Percentiles rank a stretch among this genome's conserved stretches.
Evolutionary conservation across 2,329 filamentous ascomycete genomes (phyloP).

Genomic region (Biscogniauxia marginata): DNA sequence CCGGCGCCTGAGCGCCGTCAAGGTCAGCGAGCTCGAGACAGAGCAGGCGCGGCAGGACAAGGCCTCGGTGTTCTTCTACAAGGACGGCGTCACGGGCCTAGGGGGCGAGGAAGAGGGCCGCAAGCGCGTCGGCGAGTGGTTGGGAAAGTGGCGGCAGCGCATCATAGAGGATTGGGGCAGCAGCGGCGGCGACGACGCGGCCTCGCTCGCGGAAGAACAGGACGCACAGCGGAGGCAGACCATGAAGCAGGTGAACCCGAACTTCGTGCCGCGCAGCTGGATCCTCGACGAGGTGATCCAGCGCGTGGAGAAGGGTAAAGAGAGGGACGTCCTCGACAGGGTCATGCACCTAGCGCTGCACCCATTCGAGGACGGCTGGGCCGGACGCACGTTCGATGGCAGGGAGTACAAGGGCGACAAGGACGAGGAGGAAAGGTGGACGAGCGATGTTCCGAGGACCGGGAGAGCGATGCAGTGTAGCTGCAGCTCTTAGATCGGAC

Average conservation of each 20-base stretch:
- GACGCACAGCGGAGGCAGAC: conserved; percentile 64
- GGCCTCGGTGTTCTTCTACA: conserved; percentile 77
- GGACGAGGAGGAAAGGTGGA: conserved; percentile 79
- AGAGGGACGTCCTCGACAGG: conserved; percentile 73
- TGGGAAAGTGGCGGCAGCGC: conserved; percentile 73
- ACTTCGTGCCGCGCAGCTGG: conserved; percentile 89
- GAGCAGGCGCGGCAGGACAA: conserved; percentile 61
- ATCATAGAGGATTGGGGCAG: conserved; percentile 72
- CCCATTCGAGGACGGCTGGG: conserved; percentile 82
- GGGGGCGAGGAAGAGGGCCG: conserved; percentile 64
- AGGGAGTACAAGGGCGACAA: conserved; percentile 56
- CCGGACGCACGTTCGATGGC: conserved; percentile 46
- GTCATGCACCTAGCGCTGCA: conserved; percentile 81
- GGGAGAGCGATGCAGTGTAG: conserved; percentile 88
- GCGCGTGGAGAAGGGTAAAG: conserved; percentile 79
- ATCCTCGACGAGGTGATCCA: conserved; percentile 91
- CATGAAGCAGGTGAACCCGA: conserved; percentile 90
- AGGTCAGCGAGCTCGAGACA: conserved; percentile 61
- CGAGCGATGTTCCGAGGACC: conserved; percentile 76
- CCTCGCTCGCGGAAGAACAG: conserved; percentile 30
- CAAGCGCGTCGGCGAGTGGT: conserved; percentile 71
- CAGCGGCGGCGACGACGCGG: conserved; percentile 39
- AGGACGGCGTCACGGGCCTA: conserved; percentile 61
- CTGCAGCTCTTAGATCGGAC: conserved; percentile 71
- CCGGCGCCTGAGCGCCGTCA: conserved; percentile 68